A percentile compares a stretch with the other conserved stretches of the same genome.
Conservation (phyloP, 352 stramenopile species). For the Pythium diclinum region DNA sequence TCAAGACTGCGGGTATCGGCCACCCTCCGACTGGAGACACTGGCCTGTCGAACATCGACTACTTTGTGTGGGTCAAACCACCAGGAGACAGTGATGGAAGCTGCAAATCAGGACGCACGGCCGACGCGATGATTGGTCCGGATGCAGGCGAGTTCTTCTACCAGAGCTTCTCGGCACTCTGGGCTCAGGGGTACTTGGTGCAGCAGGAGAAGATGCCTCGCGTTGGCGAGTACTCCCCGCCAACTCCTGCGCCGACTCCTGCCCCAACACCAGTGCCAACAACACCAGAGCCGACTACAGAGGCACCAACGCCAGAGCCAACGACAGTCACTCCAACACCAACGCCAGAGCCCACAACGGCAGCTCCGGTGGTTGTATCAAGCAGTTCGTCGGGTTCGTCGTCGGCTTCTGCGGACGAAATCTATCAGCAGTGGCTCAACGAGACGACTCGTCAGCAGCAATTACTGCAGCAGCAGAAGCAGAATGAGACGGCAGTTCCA, state of each 20-base stretch:
- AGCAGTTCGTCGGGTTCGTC: too few relatives aligned
- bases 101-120: slow-evolving; percentile 27
- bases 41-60: slow-evolving; percentile 49
- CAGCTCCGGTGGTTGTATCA: neutral
- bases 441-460: too few relatives aligned
- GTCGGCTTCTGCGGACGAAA: too few relatives aligned
- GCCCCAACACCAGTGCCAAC: slow-evolving; percentile 31
- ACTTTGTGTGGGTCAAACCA: slow-evolving; percentile 73
- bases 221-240: slow-evolving; percentile 35
- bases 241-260: slow-evolving; percentile 9
- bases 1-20: slow-evolving; percentile 53
- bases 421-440: too few relatives aligned
- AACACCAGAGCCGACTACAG: neutral
- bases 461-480: too few relatives aligned
- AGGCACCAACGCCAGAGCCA: neutral
- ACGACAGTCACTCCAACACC: slow-evolving; percentile 3
- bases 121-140: slow-evolving; percentile 36
- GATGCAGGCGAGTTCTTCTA: slow-evolving; percentile 47
- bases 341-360: slow-evolving; percentile 10
- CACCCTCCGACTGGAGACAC: slow-evolving; percentile 48
- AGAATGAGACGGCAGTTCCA: neutral
- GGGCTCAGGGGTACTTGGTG: slow-evolving; percentile 53
- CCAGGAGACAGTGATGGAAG: slow-evolving; percentile 62
- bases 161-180: slow-evolving; percentile 49
- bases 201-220: slow-evolving; percentile 33